Evolutionary conservation across 2,329 filamentous ascomycete genomes (phyloP).

Genomic region (Ustulina deusta): DNA sequence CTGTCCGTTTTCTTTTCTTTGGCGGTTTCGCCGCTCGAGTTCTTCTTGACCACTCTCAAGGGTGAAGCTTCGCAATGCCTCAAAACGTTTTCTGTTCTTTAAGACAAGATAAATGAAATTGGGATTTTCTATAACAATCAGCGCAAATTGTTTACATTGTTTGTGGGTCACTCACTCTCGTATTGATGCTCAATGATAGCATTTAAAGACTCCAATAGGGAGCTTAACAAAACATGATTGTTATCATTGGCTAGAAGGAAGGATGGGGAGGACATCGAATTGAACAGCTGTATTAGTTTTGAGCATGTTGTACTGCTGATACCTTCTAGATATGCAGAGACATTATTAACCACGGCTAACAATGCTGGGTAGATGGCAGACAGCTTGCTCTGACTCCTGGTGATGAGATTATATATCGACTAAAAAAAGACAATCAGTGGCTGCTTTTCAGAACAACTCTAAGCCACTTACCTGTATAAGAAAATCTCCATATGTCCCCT

Average conservation of each 20-base stretch:
- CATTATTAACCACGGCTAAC: constrained; percentile 92
- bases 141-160: constrained; percentile 9
- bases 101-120: constrained; percentile 84
- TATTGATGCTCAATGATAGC: constrained; percentile 91
- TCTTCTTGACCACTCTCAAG: constrained; percentile 93
- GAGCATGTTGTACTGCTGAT: constrained; percentile 80
- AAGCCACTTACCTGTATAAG: constrained; percentile 78
- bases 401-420: constrained; percentile 93
- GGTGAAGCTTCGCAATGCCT: constrained; percentile 87
- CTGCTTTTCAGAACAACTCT: constrained; percentile 43
- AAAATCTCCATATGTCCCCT: constrained; percentile 92
- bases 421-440: constrained; percentile 54
- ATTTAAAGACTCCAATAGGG: constrained; percentile 89
- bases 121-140: constrained; percentile 73
- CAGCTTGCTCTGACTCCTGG: constrained; percentile 88
- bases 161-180: constrained; percentile 65
- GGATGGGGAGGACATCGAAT: constrained; percentile 91
- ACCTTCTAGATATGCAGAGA: constrained; percentile 84
- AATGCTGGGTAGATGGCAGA: constrained; percentile 93
- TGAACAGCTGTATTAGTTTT: constrained; percentile 88
- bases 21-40: constrained; percentile 81
- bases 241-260: constrained; percentile 93
- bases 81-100: constrained; percentile 83
- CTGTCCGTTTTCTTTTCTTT: constrained; percentile 71
- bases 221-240: constrained; percentile 84